These are phyloP conservation scores for Fagus crenata DNA, from an alignment of 306 rosid species.

Conservation along the genomic window DNA sequence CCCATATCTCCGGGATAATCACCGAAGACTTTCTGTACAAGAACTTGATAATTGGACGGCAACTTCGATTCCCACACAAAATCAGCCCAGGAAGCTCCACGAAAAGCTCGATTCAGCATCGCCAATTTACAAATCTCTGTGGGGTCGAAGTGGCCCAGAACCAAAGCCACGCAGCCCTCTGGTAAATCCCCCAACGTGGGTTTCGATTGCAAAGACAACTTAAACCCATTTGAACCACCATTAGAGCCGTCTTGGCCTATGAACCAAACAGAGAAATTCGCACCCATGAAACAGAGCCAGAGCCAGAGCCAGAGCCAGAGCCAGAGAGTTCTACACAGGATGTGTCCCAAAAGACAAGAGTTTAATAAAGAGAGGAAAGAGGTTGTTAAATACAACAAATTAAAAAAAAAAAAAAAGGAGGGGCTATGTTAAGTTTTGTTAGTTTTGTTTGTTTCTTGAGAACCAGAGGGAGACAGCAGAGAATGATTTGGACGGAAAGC, in stretches of 20 bases:
- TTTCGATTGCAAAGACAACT: conserved; percentile 16
- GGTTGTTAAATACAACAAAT: conserved; percentile 11
- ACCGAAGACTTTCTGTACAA: conserved; percentile 42
- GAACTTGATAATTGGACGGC: conserved; percentile 56
- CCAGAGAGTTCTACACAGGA: not conserved
- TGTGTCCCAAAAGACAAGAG: not conserved
- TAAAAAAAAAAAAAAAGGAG: not conserved
- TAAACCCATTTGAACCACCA: conserved; percentile 42
- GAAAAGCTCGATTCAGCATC: conserved; percentile 69
- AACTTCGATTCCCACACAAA: conserved; percentile 91
- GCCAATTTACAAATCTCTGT: conserved; percentile 75
- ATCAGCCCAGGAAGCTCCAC: conserved; percentile 80
- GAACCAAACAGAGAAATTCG: conserved; percentile 4
- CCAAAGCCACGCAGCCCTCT: conserved; percentile 68
- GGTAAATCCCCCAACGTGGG: conserved; percentile 73
- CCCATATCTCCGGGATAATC: conserved; percentile 43
- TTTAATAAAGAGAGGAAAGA: not conserved
- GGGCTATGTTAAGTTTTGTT: not conserved
- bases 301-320: not conserved
- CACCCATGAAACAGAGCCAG: conserved; percentile 38
- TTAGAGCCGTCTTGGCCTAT: not conserved
- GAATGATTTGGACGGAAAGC: conserved; percentile 39
- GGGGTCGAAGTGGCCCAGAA: conserved; percentile 68
- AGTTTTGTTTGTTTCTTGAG: conserved; percentile 42
- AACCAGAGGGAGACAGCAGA: conserved; percentile 45